Evolutionary conservation across 2,329 filamentous ascomycete species (phyloP).

Genomic region (Fusarium staphyleae): DNA sequence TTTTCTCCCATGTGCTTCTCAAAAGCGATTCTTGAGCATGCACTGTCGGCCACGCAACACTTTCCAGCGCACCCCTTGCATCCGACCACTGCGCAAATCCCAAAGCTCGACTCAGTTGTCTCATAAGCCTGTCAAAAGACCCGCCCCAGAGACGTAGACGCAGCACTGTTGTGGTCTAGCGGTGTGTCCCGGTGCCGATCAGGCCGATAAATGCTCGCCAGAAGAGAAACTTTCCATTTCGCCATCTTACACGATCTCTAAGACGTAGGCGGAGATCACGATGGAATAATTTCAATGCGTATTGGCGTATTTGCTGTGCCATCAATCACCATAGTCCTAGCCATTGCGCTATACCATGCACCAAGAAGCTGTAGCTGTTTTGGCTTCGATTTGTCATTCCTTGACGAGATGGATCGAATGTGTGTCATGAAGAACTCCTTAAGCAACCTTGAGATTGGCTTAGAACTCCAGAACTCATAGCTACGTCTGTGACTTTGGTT

Average conservation of each 20-base stretch:
- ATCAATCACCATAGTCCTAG: neutral
- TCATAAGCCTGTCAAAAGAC: slow-evolving; percentile 5
- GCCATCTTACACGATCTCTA: rapidly evolving
- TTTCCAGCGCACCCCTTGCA: neutral
- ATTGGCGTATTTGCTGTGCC: neutral
- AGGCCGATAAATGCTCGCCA: slow-evolving; percentile 3
- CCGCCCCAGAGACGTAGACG: neutral
- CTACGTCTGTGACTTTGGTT: too few relatives aligned
- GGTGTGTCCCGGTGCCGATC: neutral
- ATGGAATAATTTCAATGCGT: neutral
- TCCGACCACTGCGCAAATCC: slow-evolving; percentile 1
- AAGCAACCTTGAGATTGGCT: too few relatives aligned
- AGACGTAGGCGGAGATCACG: neutral
- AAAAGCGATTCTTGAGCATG: neutral
- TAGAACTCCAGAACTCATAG: too few relatives aligned
- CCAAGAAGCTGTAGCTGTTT: too few relatives aligned
- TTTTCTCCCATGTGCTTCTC: slow-evolving; percentile 18
- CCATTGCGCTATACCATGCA: too few relatives aligned
- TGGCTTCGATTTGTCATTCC: neutral
- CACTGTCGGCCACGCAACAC: slow-evolving; percentile 1
- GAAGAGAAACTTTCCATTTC: neutral
- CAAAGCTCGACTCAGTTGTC: neutral
- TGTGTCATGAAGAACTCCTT: too few relatives aligned
- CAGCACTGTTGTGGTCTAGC: neutral
- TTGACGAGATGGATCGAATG: too few relatives aligned